Conservation (phyloP, 805 yeast genomes). For the Pichia paraexigua region DNA sequence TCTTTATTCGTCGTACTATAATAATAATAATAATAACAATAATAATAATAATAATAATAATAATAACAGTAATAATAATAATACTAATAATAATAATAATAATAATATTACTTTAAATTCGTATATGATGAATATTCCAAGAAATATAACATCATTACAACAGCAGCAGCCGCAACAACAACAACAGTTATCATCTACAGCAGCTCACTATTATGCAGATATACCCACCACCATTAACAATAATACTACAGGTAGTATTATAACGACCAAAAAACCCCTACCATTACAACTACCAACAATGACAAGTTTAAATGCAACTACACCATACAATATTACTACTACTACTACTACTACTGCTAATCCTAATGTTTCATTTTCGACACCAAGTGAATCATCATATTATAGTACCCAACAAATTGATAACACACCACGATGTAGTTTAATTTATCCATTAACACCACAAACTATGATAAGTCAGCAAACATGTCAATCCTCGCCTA, state of each 20-base stretch:
- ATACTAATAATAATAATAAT: not conserved
- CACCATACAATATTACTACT: too few relatives aligned
- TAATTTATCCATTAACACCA: conserved; percentile 3
- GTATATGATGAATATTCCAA: not conserved
- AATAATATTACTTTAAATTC: not conserved
- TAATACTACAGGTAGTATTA: too few relatives aligned
- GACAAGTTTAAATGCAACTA: too few relatives aligned
- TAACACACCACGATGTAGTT: not conserved
- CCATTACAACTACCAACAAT: too few relatives aligned
- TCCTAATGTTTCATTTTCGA: not conserved
- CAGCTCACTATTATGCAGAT: too few relatives aligned
- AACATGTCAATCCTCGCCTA: not conserved
- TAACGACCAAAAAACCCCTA: not conserved
- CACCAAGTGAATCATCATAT: not conserved
- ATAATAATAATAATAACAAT: not conserved
- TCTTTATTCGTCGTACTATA: not conserved
- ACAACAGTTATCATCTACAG: too few relatives aligned
- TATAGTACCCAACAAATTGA: not conserved
- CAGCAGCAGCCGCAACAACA: too few relatives aligned
- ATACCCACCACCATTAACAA: too few relatives aligned
- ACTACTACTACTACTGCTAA: too few relatives aligned
- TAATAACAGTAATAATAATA: too few relatives aligned
- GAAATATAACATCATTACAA: too few relatives aligned
- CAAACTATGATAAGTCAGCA: not conserved
- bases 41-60: not conserved